phyloP scores from a whole-genome alignment of 805 yeast genomes.

The Saturnispora ahearnii region DNA sequence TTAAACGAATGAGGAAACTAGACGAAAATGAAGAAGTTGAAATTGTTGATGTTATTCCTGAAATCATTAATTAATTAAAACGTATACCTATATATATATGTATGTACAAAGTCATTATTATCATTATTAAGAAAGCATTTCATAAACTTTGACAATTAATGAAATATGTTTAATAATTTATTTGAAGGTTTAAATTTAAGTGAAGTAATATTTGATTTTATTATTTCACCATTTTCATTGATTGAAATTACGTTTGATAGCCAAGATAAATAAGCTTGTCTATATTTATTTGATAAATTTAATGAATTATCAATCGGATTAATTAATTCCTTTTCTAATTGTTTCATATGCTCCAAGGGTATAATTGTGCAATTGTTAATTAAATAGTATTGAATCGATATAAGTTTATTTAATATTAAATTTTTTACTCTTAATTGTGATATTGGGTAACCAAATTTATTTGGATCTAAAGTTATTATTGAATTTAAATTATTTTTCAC shows the following conservation, averaged over 20 bases:
- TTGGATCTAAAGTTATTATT: neutral
- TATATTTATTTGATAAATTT: conserved; percentile 4
- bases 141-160: neutral
- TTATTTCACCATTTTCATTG: neutral
- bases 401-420: neutral
- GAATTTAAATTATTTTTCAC: neutral
- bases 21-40: neutral
- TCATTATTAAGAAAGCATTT: neutral
- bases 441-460: conserved; percentile 1
- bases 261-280: conserved; percentile 4
- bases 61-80: neutral
- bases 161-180: neutral
- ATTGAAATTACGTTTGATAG: neutral
- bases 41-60: neutral
- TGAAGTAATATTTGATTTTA: neutral
- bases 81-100: neutral
- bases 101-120: neutral
- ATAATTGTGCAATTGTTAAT: neutral
- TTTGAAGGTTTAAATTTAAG: conserved; percentile 2
- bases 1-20: neutral
- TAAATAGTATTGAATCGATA: neutral
- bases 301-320: neutral
- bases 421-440: conserved; percentile 2
- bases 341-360: neutral
- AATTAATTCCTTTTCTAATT: neutral